Evolutionary conservation across 306 rosid species (phyloP).

Genomic region (Betula pendula): DNA sequence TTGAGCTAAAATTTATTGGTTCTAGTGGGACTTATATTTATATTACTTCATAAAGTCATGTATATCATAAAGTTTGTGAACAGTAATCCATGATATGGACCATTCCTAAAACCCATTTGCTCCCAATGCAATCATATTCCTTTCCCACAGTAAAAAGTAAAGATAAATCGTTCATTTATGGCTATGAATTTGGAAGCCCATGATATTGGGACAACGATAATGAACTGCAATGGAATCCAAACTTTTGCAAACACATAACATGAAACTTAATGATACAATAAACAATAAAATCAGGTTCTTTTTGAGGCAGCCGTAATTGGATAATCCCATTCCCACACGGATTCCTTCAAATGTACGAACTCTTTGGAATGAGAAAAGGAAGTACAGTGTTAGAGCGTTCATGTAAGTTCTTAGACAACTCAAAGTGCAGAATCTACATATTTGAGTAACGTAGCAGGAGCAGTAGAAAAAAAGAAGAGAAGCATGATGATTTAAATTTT

Average conservation of each 20-base stretch:
- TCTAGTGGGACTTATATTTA: neutral
- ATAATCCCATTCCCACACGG: too few relatives aligned
- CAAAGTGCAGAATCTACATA: too few relatives aligned
- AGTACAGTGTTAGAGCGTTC: too few relatives aligned
- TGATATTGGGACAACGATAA: neutral
- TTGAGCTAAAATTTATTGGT: neutral
- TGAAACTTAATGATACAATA: neutral
- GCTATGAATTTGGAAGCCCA: neutral
- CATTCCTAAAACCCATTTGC: neutral
- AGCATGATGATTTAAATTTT: too few relatives aligned
- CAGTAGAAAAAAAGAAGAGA: too few relatives aligned
- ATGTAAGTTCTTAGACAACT: too few relatives aligned
- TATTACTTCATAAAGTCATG: neutral
- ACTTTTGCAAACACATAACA: neutral
- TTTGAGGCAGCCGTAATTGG: neutral
- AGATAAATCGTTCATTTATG: neutral
- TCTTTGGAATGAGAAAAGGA: too few relatives aligned
- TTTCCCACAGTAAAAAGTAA: neutral
- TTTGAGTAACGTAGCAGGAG: too few relatives aligned
- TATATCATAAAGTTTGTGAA: neutral
- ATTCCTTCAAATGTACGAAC: too few relatives aligned
- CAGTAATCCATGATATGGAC: neutral
- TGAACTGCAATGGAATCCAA: neutral
- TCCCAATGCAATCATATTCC: neutral
- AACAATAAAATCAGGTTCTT: too few relatives aligned